Evolutionary conservation across 1,284 basidiomycete species (phyloP), one percentile per base, ranked within the genome.

Genomic region (Peniophora sp.): DNA sequence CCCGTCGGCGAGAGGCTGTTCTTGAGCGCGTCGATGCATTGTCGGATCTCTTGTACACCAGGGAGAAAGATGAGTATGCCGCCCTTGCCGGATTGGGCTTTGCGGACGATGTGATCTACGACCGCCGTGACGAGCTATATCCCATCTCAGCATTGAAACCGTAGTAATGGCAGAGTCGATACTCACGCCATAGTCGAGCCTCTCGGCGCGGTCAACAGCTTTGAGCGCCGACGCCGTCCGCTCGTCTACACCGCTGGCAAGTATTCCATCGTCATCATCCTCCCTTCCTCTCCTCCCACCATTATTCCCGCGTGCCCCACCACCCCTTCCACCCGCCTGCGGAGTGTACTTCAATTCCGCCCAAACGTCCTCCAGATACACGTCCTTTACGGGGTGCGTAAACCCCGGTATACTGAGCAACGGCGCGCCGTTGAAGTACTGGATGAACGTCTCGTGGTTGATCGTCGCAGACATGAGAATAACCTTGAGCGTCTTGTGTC

Each of bases 391-490:
- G 0, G 89, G 90, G 65, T 92, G 74, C 0, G 89, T 81, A 59
- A 84, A 81, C 0, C 94, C 94, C 2, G 92, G 90, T 34, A 97
- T 97, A 19, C 76, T 81, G 51, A 97, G 72, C 50, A 89, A 75
- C 1, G 92, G 92, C 2, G 92, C 92, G 22, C 80, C 77, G 52
- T 80, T 67, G 62, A 93, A 96, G 66, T 96, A 96, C 52, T 80
- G 74, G 47, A 82, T 69, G 59, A 96, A 96, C 20, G 79, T 81
- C 58, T 90, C 76, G 55, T 93, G 87, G 60, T 95, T 93, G 67
- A 95, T 93, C 0, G 92, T 95, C 1, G 92, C 92, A 49, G 84
- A 87, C 87, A 90, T 89, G 52, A 92, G 75, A 25, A 93, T 67
- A n/a, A 95, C 78, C 64, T 90, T 94, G 61, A 97, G 77, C 6